A percentile compares a stretch with the other conserved stretches of the same genome.
phyloP scores from a whole-genome alignment of 2,329 filamentous ascomycete species.

The Gliomastix tumulicola region DNA sequence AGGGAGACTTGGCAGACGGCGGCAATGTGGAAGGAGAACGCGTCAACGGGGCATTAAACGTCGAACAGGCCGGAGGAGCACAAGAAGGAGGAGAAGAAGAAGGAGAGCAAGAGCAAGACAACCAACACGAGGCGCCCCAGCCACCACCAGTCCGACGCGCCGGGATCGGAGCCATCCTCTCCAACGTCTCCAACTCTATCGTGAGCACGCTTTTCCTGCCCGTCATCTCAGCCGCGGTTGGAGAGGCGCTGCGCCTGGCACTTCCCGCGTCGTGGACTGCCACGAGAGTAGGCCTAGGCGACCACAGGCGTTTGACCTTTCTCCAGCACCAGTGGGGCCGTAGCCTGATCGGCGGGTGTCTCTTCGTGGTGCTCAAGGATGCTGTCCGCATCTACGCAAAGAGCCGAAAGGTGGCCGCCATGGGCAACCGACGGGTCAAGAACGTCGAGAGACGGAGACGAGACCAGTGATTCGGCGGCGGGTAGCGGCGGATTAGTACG shows the following conservation, averaged over 20 bases:
- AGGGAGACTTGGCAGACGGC: too few relatives aligned
- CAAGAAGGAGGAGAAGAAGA: slow-evolving; percentile 30
- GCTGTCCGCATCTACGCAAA: slow-evolving; percentile 55
- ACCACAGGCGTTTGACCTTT: too few relatives aligned
- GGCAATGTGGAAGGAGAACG: too few relatives aligned
- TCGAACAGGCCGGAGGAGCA: too few relatives aligned
- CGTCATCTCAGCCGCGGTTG: slow-evolving; percentile 69
- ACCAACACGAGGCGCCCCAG: slow-evolving; percentile 6
- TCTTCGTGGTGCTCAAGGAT: slow-evolving; percentile 81
- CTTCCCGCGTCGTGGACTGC: slow-evolving; percentile 64
- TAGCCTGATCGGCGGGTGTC: slow-evolving; percentile 79
- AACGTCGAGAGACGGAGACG: slow-evolving; percentile 34
- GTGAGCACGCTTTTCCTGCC: slow-evolving; percentile 67
- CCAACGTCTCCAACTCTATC: slow-evolving; percentile 39
- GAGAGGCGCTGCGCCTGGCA: slow-evolving; percentile 62
- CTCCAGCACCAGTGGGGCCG: slow-evolving; percentile 83
- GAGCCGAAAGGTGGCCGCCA: slow-evolving; percentile 51
- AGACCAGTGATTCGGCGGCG: not conserved
- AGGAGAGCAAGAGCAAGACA: slow-evolving; percentile 7
- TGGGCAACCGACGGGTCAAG: slow-evolving; percentile 45
- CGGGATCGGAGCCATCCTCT: slow-evolving; percentile 27
- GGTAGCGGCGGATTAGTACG: too few relatives aligned
- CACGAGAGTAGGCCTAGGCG: slow-evolving; percentile 47
- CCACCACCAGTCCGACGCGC: slow-evolving; percentile 23
- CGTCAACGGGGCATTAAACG: too few relatives aligned